Evolutionary conservation across 768 basidiomycete species (phyloP), one percentile per base, ranked within the genome.

Genomic region (Pulveroboletus sp.): DNA sequence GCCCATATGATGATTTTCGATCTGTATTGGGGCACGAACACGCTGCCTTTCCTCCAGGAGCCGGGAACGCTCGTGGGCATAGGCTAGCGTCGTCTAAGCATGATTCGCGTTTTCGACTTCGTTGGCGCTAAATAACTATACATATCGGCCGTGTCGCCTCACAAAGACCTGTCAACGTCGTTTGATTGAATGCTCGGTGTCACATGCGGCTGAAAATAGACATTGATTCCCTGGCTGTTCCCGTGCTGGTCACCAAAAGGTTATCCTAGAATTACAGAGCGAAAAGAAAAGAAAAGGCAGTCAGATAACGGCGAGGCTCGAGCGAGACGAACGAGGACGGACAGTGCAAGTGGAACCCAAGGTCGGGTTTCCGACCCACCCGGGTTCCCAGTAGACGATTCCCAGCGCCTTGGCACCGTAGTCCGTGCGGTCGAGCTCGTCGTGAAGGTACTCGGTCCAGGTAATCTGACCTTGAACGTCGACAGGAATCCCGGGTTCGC

Each of bases 371-470:
- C 34, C 29, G 13, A 34, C 5, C 47, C 56, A 58, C 13, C 34
- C 40, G 9, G 51, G 47, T n/a, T 58, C 58, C 30, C 24, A 60
- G 31, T 52, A 49, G n/a, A 47, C 34, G 12, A 60, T 16, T 26
- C 38, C 54, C 16, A 60, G n/a, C 16, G 37, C 48, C 49, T 46
- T 59, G 27, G 45, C 31, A 35, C 34, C 29, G 37, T 29, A 27
- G 0, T 29, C 5, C 14, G 50, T 27, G 20, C 20, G 14, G 24
- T 16, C 13, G 17, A 59, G 49, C 22, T 49, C 11, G 39, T 17
- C n/a, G 8, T 5, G 22, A 7, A 51, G 46, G 11, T 3, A n/a
- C 10, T 44, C 8, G 12, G 16, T 30, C 58, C 53, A 59, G 20
- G 9, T 31, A 5, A 51, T 45, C 26, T 59, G 58, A 2, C 58